Evolutionary conservation across 164 flowering plant species (phyloP).

Genomic region (Nelumbo lutea): DNA sequence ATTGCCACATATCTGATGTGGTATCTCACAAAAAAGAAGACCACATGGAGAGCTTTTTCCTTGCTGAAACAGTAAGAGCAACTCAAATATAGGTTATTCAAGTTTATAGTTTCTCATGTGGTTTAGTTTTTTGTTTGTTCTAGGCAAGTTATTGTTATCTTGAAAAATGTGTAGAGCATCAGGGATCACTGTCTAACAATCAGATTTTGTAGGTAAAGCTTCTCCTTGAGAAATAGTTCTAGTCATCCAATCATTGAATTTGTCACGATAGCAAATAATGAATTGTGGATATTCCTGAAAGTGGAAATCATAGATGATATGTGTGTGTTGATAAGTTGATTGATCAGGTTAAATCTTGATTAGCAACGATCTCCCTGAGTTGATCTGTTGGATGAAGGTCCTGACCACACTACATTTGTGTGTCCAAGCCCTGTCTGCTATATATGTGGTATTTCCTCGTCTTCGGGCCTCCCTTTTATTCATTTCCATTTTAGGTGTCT

Average conservation of each 20-base stretch:
- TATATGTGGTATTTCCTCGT: not conserved
- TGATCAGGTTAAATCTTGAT: not conserved
- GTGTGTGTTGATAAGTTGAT: not conserved
- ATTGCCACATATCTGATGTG: constrained; percentile 94
- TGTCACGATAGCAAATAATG: not conserved
- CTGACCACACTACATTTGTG: not conserved
- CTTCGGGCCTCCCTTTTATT: not conserved
- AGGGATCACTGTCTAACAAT: not conserved
- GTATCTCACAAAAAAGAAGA: constrained; percentile 91
- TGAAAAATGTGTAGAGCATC: not conserved
- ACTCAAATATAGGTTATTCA: not conserved
- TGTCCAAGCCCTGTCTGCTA: not conserved
- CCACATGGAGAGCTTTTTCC: constrained; percentile 99
- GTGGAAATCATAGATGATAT: not conserved
- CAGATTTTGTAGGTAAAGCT: not conserved
- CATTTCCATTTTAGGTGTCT: not conserved
- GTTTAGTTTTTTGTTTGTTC: not conserved
- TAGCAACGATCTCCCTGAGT: not conserved
- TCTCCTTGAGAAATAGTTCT: not conserved
- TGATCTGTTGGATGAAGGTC: not conserved
- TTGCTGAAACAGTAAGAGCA: constrained; percentile 89
- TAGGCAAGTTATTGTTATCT: not conserved
- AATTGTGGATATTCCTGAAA: constrained; percentile 2
- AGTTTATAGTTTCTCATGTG: not conserved
- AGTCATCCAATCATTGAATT: not conserved